These are phyloP conservation scores for Irpex sp. DNA, from an alignment of 1,284 basidiomycete species.

Conservation along the genomic window DNA sequence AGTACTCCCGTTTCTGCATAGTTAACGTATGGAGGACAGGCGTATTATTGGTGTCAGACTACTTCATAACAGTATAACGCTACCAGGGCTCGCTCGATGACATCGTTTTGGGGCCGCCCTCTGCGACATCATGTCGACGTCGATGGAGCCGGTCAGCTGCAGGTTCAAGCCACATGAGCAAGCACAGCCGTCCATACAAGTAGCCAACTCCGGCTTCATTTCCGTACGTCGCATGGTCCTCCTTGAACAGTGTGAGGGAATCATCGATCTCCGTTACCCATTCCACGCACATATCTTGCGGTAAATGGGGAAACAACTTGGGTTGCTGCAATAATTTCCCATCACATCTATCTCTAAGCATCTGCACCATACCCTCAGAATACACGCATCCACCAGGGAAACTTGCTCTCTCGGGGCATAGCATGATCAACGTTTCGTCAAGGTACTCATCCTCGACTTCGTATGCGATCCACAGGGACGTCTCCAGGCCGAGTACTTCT, in stretches of 20 bases:
- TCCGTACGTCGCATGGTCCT: neutral
- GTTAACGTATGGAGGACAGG: too few relatives aligned
- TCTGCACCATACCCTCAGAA: neutral
- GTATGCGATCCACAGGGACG: neutral
- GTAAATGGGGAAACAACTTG: neutral
- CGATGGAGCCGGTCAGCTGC: neutral
- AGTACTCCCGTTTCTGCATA: too few relatives aligned
- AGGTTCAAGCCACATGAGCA: neutral
- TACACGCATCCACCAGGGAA: neutral
- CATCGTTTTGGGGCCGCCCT: neutral
- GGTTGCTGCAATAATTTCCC: too few relatives aligned
- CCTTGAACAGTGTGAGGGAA: neutral
- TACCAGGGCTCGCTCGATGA: neutral
- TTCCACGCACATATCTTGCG: neutral
- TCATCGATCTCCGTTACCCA: neutral
- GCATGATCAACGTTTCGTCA: too few relatives aligned
- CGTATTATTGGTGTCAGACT: too few relatives aligned
- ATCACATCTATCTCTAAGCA: too few relatives aligned
- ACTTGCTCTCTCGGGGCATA: neutral
- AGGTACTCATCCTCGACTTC: neutral
- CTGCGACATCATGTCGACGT: neutral
- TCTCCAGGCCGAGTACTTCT: neutral
- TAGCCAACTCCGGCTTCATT: neutral
- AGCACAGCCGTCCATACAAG: neutral
- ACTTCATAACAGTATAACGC: too few relatives aligned